Base-by-base conservation (phyloP, 2,329 filamentous ascomycete genomes). In the Pleoardoris graminearum region DNA sequence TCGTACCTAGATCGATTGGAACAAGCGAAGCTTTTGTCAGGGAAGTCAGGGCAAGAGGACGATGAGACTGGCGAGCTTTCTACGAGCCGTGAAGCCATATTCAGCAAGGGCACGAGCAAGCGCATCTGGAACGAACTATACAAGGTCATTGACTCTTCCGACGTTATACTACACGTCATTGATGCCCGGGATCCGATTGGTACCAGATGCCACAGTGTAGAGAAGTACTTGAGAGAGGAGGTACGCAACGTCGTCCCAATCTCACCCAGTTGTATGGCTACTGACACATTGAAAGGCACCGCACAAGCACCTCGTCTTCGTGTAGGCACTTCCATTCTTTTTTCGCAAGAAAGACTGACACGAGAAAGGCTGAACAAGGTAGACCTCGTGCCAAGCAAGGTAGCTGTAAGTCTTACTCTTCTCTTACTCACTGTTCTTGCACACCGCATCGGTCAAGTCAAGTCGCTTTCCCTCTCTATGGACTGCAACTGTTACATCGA, bases 401-500 rank as follows among this genome's bases (percentile, higher is more conserved):
- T 96, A 77, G 91, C 91, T 74, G 94, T 99, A 92, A 90, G 94
- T 92, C 47, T 51, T 43, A 10, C 46, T 42, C 49, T 38, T 42
- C 50, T 56, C 38, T 36, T n/a, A n/a, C 17, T 38, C 17, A 27
- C 25, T 50, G 51, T 82, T 79, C 79, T 53, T 54, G 60, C 58
- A 49, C 21, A 49, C 80, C 83, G 87, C 87, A 89, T 85, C 81
- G 82, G 91, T 94, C 10, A 95, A 94, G 93, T 95, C 89, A 90
- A 88, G 87, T 80, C 85, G 80, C 81, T 84, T 83, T 85, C 86
- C 85, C 77, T 80, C 75, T 81, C 82, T 74, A 86, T 94, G 90
- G 88, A 87, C 86, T 85, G 80, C 77, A 77, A 90, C 92, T 95
- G 94, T 99, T 99, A 99, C 90, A 91, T 88, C 88, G 85, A 90